These are phyloP conservation scores for Sarcocystis neurona DNA, from an alignment of 169 alveolate species.

Conservation along the genomic window DNA sequence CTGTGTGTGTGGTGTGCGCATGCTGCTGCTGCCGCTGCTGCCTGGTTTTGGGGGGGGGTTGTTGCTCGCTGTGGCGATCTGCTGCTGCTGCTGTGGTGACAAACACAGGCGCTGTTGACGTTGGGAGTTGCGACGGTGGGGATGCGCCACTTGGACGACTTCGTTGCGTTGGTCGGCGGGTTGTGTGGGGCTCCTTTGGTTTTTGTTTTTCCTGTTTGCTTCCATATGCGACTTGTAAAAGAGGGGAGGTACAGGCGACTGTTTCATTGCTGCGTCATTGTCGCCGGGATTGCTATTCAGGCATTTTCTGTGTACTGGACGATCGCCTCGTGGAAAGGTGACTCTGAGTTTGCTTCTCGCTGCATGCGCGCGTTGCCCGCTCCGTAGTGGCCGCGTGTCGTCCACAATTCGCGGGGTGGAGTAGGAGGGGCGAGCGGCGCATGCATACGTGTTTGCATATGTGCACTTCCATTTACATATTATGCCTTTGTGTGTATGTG, in stretches of 20 bases:
- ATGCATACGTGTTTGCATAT: too few species aligned
- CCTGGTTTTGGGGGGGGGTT: too few species aligned
- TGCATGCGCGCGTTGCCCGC: too few species aligned
- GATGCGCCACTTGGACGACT: constrained; percentile 44
- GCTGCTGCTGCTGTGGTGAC: too few species aligned
- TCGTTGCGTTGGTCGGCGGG: constrained; percentile 58
- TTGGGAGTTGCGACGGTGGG: constrained; percentile 11
- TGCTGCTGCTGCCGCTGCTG: too few species aligned
- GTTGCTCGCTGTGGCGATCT: too few species aligned
- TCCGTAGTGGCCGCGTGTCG: too few species aligned
- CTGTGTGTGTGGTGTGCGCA: too few species aligned
- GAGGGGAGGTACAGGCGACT: neutral
- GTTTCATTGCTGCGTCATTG: neutral
- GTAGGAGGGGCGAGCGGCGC: too few species aligned
- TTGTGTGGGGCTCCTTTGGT: constrained; percentile 57
- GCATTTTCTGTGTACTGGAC: neutral
- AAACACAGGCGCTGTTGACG: neutral
- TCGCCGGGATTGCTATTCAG: neutral
- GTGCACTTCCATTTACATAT: too few species aligned
- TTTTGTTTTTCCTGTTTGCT: constrained; percentile 5
- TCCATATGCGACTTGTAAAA: neutral
- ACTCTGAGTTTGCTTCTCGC: neutral
- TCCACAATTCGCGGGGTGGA: too few species aligned
- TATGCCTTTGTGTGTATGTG: too few species aligned
- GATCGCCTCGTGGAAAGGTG: neutral